phyloP scores from a whole-genome alignment of 2,329 filamentous ascomycete species.

The Fonsecaea erecta region DNA sequence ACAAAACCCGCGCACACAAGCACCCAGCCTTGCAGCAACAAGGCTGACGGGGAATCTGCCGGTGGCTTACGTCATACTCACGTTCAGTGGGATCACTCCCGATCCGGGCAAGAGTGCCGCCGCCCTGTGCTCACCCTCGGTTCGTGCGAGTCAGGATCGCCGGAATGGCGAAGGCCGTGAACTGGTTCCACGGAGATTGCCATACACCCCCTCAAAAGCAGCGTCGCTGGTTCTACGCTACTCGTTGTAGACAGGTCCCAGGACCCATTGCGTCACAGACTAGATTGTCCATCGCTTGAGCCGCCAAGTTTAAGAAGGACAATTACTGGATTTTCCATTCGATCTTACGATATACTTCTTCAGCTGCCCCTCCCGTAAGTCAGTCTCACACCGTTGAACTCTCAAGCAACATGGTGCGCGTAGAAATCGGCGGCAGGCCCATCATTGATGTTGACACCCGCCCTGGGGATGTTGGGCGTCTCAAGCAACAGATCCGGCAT shows the following conservation, averaged over 20 bases:
- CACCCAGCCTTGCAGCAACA: neutral
- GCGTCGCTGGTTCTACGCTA: no score
- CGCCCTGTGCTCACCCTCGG: no score
- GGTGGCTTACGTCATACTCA: conserved; percentile 9
- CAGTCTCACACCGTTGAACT: neutral
- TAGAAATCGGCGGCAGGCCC: conserved; percentile 32
- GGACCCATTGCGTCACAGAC: no score
- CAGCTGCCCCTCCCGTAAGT: neutral
- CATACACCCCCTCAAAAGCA: no score
- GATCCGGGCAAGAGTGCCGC: no score
- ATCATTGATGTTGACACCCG: conserved; percentile 32
- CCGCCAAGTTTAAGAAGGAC: conserved; percentile 14
- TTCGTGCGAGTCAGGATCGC: no score
- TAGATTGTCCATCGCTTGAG: no score
- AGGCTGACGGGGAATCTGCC: conserved; percentile 10
- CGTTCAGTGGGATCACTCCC: neutral
- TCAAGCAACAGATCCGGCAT: conserved; percentile 22
- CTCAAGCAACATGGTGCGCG: conserved; percentile 24
- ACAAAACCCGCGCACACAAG: neutral
- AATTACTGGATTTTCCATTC: neutral
- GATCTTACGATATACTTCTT: neutral
- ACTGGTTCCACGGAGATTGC: no score
- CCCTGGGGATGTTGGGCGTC: conserved; percentile 17
- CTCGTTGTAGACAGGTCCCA: no score
- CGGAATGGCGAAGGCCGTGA: no score